Evolutionary conservation across 2,329 filamentous ascomycete genomes (phyloP), one percentile per base, ranked within the genome.

Genomic region (Fusarium multiceps): DNA sequence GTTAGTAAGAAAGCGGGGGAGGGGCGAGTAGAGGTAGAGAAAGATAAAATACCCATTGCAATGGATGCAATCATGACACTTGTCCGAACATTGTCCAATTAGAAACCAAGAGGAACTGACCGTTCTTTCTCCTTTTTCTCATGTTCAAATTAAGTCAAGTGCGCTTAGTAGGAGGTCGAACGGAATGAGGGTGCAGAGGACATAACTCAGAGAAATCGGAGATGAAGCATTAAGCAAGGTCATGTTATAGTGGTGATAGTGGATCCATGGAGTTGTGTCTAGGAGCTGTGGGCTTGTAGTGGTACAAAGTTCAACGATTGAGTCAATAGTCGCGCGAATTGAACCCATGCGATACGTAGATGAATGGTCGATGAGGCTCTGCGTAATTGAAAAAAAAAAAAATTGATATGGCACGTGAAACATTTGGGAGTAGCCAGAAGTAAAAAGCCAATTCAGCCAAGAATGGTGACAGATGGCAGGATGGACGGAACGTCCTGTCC

Each of bases 361-460:
- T 9, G 6, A 40, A 63, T 47, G 43, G 25, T 43, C 20, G 43
- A 65, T 71, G 68, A 71, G 68, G 68, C 68, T 71, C 67, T 70
- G 50, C 55, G 47, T 49, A 40, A 49, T 37, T 63, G 27, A 6
- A 57, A 10, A 18, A 34, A n/a, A n/a, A 16, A 37, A 37, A 59
- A 62, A 37, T 59, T 57, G 21, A 46, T 14, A 68, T 14, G 68
- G 68, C 68, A 69, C 60, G 55, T 58, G 62, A 57, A 70, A 60
- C 43, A 62, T 49, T 45, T 55, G 25, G 20, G 69, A 70, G 51
- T 59, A 57, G 46, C 55, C 59, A 57, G 30, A 59, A 63, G 32
- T 41, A 68, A 69, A 74, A 74, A 66, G 64, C 63, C 73, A 74
- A 51, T 60, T 21, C 25, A 18, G n/a, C 57, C 72, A 68, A 70